Conservation (phyloP, 2,329 filamentous ascomycete genomes). For the Sclerotinia sclerotiorum region DNA sequence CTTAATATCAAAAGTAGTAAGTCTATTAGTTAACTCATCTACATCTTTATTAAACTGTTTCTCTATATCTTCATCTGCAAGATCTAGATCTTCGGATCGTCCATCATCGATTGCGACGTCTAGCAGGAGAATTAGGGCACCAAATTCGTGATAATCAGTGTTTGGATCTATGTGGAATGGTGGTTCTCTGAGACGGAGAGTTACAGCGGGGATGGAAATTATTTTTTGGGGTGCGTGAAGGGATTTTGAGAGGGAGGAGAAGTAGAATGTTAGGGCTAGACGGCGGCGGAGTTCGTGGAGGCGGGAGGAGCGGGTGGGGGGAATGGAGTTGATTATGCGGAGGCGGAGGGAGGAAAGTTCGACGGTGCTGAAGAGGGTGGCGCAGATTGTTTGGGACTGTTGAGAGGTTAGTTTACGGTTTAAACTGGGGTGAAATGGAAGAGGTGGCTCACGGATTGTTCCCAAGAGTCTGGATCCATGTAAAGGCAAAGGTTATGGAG, state of each 20-base stretch:
- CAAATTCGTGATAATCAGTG: slow-evolving; percentile 69
- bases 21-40: slow-evolving; percentile 61
- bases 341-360: slow-evolving; percentile 53
- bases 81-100: slow-evolving; percentile 37
- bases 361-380: slow-evolving; percentile 50
- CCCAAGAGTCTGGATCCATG: slow-evolving; percentile 44
- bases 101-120: slow-evolving; percentile 74
- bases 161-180: slow-evolving; percentile 54
- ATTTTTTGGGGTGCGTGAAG: slow-evolving; percentile 45
- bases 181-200: slow-evolving; percentile 47
- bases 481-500: slow-evolving; percentile 47
- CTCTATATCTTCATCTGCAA: slow-evolving; percentile 41
- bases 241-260: slow-evolving; percentile 50
- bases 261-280: slow-evolving; percentile 64
- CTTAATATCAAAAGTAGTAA: slow-evolving; percentile 66
- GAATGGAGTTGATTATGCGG: slow-evolving; percentile 59
- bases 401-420: slow-evolving; percentile 22
- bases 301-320: slow-evolving; percentile 48
- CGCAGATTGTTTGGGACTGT: slow-evolving; percentile 52
- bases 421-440: neutral
- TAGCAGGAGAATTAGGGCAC: slow-evolving; percentile 65
- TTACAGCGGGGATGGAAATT: slow-evolving; percentile 45
- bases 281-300: slow-evolving; percentile 63
- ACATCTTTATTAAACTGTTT: slow-evolving; percentile 68
- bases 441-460: slow-evolving; percentile 41